Base-by-base conservation (phyloP, 495 filamentous ascomycete genomes). In the Annulohypoxylon moriforme region DNA sequence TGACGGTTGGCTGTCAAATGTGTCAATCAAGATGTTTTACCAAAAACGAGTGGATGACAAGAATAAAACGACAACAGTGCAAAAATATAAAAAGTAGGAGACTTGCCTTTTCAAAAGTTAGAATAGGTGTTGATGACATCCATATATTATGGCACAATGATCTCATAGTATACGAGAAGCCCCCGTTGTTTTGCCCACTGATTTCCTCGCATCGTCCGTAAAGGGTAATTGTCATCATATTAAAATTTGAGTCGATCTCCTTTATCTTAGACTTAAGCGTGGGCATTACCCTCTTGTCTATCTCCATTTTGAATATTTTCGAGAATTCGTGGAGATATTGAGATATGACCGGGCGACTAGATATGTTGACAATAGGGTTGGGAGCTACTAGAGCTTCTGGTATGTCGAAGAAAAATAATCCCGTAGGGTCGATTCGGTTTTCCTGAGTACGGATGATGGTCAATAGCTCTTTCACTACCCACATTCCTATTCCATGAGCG, bases 401-500 rank as follows among this genome's bases (percentile, higher is more conserved):
- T 4, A 25, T 25, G 13, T 73, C 70, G 13, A 69, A 27, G 47
- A 69, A 69, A 11, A 73, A 22, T 0, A 73, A 10, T 1, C 53
- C 70, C 6, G 44, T 49, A 7, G 70, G 66, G 1, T 69, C 55
- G 18, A 73, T 20, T 14, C 22, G 18, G 20, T 38, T 52, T 3
- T 25, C 10, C 1, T 25, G 4, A 1, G 59, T 22, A 64, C 14
- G 8, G 0, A 38, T n/a, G 10, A 55, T 25, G 5, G 22, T 18
- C 8, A 73, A 27, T 1, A 61, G 9, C 11, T 60, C 44, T 55
- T 73, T 73, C 2, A 73, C 70, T 4, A 73, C 27, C 70, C 70
- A 73, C 1, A 22, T 25, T 22, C 53, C 66, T 4, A 73, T n/a
- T 6, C 70, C 70, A 11, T 73, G 70, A 3, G 70, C 55, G 8